These are phyloP conservation scores for Betula pendula DNA, from an alignment of 306 rosid species.

Conservation along the genomic window DNA sequence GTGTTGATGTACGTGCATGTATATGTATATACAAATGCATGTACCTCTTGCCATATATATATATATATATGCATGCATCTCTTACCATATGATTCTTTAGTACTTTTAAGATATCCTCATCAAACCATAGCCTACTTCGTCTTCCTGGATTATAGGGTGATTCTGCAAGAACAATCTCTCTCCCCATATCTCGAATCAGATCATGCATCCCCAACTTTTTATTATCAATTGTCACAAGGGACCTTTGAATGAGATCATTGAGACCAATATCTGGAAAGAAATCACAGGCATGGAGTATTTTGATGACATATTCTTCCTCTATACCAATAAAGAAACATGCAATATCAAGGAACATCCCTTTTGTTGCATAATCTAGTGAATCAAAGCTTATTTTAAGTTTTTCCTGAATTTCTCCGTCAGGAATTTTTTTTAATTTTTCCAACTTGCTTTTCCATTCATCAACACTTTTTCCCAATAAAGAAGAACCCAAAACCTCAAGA, in stretches of 20 bases:
- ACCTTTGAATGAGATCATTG: slow-evolving; percentile 19
- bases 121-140: slow-evolving; percentile 28
- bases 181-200: slow-evolving; percentile 43
- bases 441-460: slow-evolving; percentile 28
- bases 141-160: slow-evolving; percentile 11
- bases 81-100: background rate
- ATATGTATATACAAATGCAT: background rate
- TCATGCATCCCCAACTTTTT: slow-evolving; percentile 26
- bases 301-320: slow-evolving; percentile 2
- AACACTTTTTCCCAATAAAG: slow-evolving; percentile 17
- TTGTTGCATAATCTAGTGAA: background rate
- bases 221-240: slow-evolving; percentile 25
- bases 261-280: slow-evolving; percentile 32
- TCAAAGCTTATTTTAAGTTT: slow-evolving; percentile 32
- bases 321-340: slow-evolving; percentile 42
- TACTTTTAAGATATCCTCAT: background rate
- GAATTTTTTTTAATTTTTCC: slow-evolving; percentile 29
- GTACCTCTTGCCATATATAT: no score
- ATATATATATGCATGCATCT: no score
- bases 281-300: slow-evolving; percentile 33
- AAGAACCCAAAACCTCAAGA: slow-evolving; percentile 42
- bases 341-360: slow-evolving; percentile 44
- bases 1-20: no score
- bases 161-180: slow-evolving; percentile 29
- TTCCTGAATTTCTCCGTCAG: slow-evolving; percentile 28